Conservation (phyloP, 805 yeast genomes). For the Cyberlindnera suaveolens region DNA sequence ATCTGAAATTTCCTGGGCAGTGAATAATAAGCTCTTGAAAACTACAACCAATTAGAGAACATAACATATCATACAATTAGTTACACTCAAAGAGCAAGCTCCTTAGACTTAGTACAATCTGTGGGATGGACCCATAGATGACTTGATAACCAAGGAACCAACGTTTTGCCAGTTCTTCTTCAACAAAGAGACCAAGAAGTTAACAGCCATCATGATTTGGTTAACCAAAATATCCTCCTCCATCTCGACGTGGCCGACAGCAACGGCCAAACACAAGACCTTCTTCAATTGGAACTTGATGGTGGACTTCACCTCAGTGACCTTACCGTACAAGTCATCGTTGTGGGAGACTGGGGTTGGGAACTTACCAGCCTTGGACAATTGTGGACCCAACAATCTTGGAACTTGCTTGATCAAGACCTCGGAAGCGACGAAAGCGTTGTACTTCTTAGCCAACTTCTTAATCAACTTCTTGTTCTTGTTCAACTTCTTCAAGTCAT, state of each 20-base stretch:
- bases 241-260: slow-evolving; percentile 99
- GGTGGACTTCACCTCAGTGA: slow-evolving; percentile 97
- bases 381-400: slow-evolving; percentile 99
- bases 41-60: too few relatives aligned
- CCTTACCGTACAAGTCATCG: slow-evolving; percentile 95
- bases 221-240: slow-evolving; percentile 91
- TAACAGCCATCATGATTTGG: slow-evolving; percentile 97
- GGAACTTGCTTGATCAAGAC: slow-evolving; percentile 99
- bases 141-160: slow-evolving; percentile 98
- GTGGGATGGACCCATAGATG: slow-evolving; percentile 99
- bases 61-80: too few relatives aligned
- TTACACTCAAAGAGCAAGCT: background rate
- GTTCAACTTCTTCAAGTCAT: slow-evolving; percentile 99
- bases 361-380: slow-evolving; percentile 99
- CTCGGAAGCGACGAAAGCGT: slow-evolving; percentile 99
- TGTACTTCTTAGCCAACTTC: slow-evolving; percentile 99
- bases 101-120: slow-evolving; percentile 80
- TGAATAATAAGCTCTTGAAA: too few relatives aligned
- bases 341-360: slow-evolving; percentile 99
- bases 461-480: slow-evolving; percentile 99
- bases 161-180: slow-evolving; percentile 99
- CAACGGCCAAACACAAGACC: slow-evolving; percentile 99
- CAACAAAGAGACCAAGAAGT: slow-evolving; percentile 98
- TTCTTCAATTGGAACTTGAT: slow-evolving; percentile 99
- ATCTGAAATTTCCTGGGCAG: too few relatives aligned